A percentile compares a stretch with the other conserved stretches of the same genome.
Conservation (phyloP, 768 basidiomycete genomes). For the Sporobolomyces pararoseus region DNA sequence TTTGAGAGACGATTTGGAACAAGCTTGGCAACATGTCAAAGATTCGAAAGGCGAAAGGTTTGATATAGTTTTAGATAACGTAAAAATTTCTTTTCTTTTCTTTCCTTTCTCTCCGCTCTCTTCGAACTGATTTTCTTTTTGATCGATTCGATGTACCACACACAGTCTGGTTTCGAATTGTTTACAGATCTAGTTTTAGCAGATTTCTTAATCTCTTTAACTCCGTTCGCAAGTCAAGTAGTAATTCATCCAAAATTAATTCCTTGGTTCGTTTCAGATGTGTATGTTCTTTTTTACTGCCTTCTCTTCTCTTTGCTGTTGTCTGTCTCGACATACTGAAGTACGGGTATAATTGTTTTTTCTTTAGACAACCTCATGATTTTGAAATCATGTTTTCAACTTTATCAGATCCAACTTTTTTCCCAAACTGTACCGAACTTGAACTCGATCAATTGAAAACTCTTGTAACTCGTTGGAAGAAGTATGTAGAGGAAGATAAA, state of each 20-base stretch:
- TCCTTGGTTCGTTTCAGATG: conserved; percentile 86
- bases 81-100: not conserved
- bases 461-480: conserved; percentile 69
- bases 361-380: conserved; percentile 64
- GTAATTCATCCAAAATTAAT: conserved; percentile 93
- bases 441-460: conserved; percentile 52
- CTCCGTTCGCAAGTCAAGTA: conserved; percentile 73
- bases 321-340: not conserved
- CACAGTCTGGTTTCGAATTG: conserved; percentile 84
- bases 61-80: conserved; percentile 87
- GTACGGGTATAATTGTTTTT: conserved; percentile 57
- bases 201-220: conserved; percentile 85
- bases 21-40: conserved; percentile 69
- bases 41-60: conserved; percentile 58
- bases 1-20: conserved; percentile 72
- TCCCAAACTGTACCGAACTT: conserved; percentile 54
- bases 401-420: conserved; percentile 54
- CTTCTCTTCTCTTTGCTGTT: not conserved
- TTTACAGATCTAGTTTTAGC: conserved; percentile 91
- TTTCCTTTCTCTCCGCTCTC: not conserved
- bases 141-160: no score
- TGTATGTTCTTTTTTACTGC: conserved; percentile 17
- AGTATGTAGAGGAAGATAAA: conserved; percentile 64
- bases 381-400: conserved; percentile 63
- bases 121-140: no score